These are phyloP conservation scores for Angomonas ambiguus DNA, from an alignment of 208 protist genomes.

Conservation along the genomic window DNA sequence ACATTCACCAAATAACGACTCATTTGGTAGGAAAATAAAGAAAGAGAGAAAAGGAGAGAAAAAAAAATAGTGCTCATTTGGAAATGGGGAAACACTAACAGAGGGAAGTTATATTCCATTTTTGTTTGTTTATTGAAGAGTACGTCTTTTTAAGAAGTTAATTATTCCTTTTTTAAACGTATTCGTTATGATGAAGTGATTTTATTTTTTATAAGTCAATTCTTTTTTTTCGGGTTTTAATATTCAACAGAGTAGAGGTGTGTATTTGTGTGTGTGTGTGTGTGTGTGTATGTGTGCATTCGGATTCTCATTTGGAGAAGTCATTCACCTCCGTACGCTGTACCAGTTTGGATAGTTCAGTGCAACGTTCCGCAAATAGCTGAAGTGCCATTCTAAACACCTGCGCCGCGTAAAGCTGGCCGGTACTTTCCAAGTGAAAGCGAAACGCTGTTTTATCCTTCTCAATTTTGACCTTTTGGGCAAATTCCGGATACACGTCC, in stretches of 20 bases:
- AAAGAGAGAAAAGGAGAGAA: not conserved
- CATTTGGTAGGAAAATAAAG: not conserved
- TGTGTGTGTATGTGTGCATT: too few relatives aligned
- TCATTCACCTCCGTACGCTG: slow-evolving; percentile 59
- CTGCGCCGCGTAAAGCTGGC: slow-evolving; percentile 65
- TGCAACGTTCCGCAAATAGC: slow-evolving; percentile 73
- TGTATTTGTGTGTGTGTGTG: slow-evolving; percentile 5
- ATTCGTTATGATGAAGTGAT: not conserved
- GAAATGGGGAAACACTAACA: slow-evolving; percentile 12
- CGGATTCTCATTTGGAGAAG: not conserved
- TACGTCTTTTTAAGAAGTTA: too few relatives aligned
- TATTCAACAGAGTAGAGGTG: too few relatives aligned
- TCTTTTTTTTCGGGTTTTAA: slow-evolving; percentile 8
- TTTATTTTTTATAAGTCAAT: slow-evolving; percentile 12
- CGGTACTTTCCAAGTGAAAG: slow-evolving; percentile 88
- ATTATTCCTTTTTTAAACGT: not conserved
- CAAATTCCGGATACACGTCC: slow-evolving; percentile 47
- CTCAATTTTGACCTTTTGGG: slow-evolving; percentile 54
- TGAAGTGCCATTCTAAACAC: slow-evolving; percentile 69
- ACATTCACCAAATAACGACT: not conserved
- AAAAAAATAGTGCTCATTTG: not conserved
- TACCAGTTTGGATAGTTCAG: slow-evolving; percentile 60
- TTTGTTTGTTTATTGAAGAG: too few relatives aligned
- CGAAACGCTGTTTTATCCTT: slow-evolving; percentile 83
- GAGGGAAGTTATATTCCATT: not conserved